Conservation (phyloP, 225 moss, liverwort and hornwort species). For the Marchantia polymorpha region DNA sequence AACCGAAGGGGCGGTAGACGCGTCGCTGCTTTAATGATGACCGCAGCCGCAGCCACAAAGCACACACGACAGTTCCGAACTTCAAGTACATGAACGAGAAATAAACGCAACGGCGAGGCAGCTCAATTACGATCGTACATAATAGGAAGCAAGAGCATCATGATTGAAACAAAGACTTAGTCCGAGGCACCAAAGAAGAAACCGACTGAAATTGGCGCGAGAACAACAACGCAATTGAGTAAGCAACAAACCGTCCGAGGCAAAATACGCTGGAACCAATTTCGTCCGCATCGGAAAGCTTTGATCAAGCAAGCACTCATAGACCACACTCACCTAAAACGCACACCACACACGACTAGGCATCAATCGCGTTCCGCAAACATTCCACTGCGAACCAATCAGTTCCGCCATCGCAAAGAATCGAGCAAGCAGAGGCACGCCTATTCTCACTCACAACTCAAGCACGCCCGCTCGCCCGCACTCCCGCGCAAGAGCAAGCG, state of each 20-base stretch:
- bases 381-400: not conserved
- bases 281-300: conserved; percentile 8
- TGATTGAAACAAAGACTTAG: too few species aligned
- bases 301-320: conserved; percentile 13
- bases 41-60: not conserved
- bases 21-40: not conserved
- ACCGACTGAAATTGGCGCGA: not conserved
- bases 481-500: too few species aligned
- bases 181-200: not conserved
- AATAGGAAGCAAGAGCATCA: not conserved
- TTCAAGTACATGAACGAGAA: not conserved
- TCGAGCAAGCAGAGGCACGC: not conserved
- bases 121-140: not conserved
- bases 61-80: not conserved
- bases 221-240: not conserved
- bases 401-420: not conserved
- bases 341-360: not conserved
- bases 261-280: conserved; percentile 15
- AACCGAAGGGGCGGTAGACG: not conserved
- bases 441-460: not conserved
- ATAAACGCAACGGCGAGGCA: not conserved
- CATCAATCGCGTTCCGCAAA: not conserved
- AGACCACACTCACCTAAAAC: conserved; percentile 18
- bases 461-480: too few species aligned
- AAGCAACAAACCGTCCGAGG: conserved; percentile 13